Evolutionary conservation across 805 yeast genomes (phyloP), one percentile per base, ranked within the genome.

Genomic region (Cyberlindnera americana): DNA sequence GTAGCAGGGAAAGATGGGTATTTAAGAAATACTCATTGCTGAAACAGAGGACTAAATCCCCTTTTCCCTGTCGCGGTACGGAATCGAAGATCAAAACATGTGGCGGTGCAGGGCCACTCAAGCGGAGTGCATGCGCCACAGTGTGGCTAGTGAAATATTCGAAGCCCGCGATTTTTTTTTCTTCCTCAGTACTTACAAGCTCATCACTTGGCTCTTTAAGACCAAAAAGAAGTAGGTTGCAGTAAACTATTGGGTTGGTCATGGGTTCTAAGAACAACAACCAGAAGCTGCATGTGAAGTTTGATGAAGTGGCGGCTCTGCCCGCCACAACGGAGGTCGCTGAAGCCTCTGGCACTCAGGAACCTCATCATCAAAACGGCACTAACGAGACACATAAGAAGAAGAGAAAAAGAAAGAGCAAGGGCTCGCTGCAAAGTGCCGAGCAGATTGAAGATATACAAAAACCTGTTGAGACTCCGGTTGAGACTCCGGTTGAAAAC

Each of bases 381-480:
- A n/a, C n/a, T n/a, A n/a, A n/a, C n/a, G n/a, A n/a, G n/a, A n/a
- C 19, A 22, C 36, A 42, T 23, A 49, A 44, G 41, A 51, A 40
- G 43, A 49, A 40, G 36, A 51, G 46, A 40, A 49, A 41, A 34
- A 46, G 45, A 27, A 47, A 43, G 22, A 37, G 27, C 23, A 35
- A 29, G 29, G 14, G 22, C 14, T 12, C 25, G 6, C 6, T 22
- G 8, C 18, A 10, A 15, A 10, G 6, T 18, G 10, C 16, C n/a
- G 12, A 12, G 19, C 26, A 29, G 23, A 3, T 30, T 27, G 35
- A 30, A 33, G 31, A 33, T 12, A 21, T n/a, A n/a, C n/a, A n/a
- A n/a, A n/a, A n/a, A n/a, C n/a, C n/a, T n/a, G n/a, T n/a, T n/a
- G n/a, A n/a, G n/a, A n/a, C n/a, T n/a, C n/a, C n/a, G n/a, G n/a